Evolutionary conservation across 106 monocot species (phyloP).

Genomic region (Acorus calamus): DNA sequence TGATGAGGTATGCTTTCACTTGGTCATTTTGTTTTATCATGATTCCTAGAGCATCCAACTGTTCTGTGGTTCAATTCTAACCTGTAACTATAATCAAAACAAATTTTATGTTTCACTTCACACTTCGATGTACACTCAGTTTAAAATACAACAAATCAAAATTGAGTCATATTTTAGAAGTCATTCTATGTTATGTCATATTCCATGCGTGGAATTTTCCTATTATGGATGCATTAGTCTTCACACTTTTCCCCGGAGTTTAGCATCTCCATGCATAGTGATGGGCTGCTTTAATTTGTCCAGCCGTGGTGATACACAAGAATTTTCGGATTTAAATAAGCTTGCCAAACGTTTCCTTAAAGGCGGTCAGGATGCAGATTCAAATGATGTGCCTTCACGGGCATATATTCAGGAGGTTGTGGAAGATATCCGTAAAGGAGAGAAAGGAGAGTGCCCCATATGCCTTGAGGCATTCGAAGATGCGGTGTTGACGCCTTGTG

Average conservation of each 20-base stretch:
- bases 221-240: too few species aligned
- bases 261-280: neutral
- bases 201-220: too few species aligned
- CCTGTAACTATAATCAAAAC: too few species aligned
- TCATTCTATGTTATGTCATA: too few species aligned
- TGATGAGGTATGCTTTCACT: conserved; percentile 51
- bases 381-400: conserved; percentile 38
- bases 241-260: too few species aligned
- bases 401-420: conserved; percentile 81
- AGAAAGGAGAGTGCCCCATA: conserved; percentile 84
- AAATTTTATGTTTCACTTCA: too few species aligned
- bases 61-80: too few species aligned
- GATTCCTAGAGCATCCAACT: too few species aligned
- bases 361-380: conserved; percentile 33
- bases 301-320: conserved; percentile 91
- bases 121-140: too few species aligned
- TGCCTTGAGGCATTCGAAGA: conserved; percentile 97
- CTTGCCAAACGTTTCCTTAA: conserved; percentile 70
- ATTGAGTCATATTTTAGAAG: too few species aligned
- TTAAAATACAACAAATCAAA: too few species aligned
- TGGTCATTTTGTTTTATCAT: neutral
- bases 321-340: conserved; percentile 78
- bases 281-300: conserved; percentile 4
- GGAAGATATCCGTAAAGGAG: conserved; percentile 63
- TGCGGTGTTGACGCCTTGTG: conserved; percentile 92